Evolutionary conservation across 2,329 filamentous ascomycete species (phyloP).

Genomic region (Calonectria hongkongensis): DNA sequence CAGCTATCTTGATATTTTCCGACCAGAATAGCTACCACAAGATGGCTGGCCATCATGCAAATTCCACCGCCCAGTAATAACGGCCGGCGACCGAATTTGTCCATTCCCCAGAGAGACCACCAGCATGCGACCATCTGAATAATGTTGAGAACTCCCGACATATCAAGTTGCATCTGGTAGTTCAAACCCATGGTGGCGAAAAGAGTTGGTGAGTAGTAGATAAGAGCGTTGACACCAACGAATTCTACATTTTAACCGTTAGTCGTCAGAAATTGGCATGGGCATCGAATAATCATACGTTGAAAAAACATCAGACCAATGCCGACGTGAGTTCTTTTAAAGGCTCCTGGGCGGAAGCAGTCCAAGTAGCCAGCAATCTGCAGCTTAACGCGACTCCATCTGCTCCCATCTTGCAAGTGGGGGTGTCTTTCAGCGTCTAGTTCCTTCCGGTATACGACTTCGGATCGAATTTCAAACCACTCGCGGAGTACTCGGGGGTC

Average conservation of each 20-base stretch:
- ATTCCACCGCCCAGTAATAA: slow-evolving; percentile 51
- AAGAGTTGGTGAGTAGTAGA: slow-evolving; percentile 76
- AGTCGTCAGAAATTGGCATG: not conserved
- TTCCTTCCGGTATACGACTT: slow-evolving; percentile 47
- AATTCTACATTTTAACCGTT: slow-evolving; percentile 39
- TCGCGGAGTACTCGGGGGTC: slow-evolving; percentile 50
- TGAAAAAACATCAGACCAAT: slow-evolving; percentile 75
- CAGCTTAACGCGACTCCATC: slow-evolving; percentile 58
- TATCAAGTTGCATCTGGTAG: slow-evolving; percentile 56
- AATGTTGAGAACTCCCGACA: slow-evolving; percentile 57
- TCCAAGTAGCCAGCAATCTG: slow-evolving; percentile 69
- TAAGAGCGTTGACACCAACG: slow-evolving; percentile 64
- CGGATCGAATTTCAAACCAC: slow-evolving; percentile 53
- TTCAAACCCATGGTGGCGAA: slow-evolving; percentile 72
- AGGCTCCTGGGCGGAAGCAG: slow-evolving; percentile 69
- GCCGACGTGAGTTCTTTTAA: slow-evolving; percentile 67
- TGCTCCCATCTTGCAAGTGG: slow-evolving; percentile 51
- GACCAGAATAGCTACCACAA: slow-evolving; percentile 53
- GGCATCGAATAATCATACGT: slow-evolving; percentile 45
- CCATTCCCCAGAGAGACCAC: slow-evolving; percentile 67
- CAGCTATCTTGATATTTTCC: slow-evolving; percentile 50
- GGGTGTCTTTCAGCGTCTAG: slow-evolving; percentile 58
- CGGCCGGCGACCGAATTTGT: slow-evolving; percentile 51
- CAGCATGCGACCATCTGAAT: slow-evolving; percentile 60
- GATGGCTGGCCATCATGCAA: slow-evolving; percentile 51